A percentile compares a stretch with the other conserved stretches of the same genome.
Conservation (phyloP, 305 asterid species). For the Ilex paraguariensis region DNA sequence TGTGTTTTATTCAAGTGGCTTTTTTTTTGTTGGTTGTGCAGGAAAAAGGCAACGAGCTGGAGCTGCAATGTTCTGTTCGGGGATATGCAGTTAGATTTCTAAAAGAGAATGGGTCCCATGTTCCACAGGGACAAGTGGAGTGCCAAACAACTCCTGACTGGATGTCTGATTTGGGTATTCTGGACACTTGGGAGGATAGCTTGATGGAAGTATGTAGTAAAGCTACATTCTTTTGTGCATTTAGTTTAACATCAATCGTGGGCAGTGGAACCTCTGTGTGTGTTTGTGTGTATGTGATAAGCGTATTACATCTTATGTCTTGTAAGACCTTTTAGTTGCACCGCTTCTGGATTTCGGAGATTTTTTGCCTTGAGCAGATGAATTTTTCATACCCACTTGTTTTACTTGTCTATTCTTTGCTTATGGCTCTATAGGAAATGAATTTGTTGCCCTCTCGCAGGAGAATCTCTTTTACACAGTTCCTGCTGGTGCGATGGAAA, state of each 20-base stretch:
- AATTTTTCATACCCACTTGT: background rate
- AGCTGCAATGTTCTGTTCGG: too few relatives aligned
- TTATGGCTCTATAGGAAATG: constrained; percentile 8
- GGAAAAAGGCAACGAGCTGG: too few relatives aligned
- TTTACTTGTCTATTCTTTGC: constrained; percentile 12
- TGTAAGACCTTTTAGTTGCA: background rate
- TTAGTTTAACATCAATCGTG: constrained; percentile 11
- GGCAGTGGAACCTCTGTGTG: constrained; percentile 1
- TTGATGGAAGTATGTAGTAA: constrained; percentile 57
- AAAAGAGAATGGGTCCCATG: too few relatives aligned
- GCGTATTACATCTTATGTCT: background rate
- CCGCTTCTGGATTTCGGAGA: constrained; percentile 11
- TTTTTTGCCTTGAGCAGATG: constrained; percentile 12
- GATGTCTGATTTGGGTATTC: too few relatives aligned
- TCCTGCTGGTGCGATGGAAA: constrained; percentile 63
- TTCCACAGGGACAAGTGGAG: too few relatives aligned
- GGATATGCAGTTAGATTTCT: too few relatives aligned
- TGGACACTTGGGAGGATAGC: constrained; percentile 52
- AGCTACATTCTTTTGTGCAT: constrained; percentile 11
- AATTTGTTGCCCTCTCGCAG: constrained; percentile 33
- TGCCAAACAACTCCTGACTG: too few relatives aligned
- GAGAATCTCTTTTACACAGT: constrained; percentile 73
- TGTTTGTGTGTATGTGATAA: too few relatives aligned
- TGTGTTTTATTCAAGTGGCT: too few relatives aligned
- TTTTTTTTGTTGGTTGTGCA: too few relatives aligned